phyloP scores from a whole-genome alignment of 2,329 filamentous ascomycete genomes.

The Aureobasidium sp. region DNA sequence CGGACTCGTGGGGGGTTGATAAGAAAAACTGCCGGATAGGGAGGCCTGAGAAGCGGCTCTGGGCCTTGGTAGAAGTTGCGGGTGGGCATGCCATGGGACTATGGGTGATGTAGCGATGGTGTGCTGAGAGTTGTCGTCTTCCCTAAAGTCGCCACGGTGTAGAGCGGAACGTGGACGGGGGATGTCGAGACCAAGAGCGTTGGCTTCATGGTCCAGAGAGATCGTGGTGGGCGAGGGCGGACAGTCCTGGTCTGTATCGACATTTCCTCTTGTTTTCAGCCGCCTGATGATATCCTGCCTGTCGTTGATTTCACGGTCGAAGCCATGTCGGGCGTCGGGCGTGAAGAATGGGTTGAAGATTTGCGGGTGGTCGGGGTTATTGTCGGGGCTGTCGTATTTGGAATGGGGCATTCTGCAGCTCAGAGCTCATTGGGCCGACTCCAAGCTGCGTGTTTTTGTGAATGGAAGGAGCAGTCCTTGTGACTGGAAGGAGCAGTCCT shows the following conservation, averaged over 20 bases:
- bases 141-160: conserved; percentile 55
- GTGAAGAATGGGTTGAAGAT: conserved; percentile 33
- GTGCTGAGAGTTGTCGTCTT: conserved; percentile 33
- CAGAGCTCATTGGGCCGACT: conserved; percentile 4
- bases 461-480: no score
- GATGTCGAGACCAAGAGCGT: conserved; percentile 47
- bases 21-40: conserved; percentile 70
- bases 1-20: conserved; percentile 86
- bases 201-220: background rate
- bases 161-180: conserved; percentile 72
- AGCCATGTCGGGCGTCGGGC: conserved; percentile 27
- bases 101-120: conserved; percentile 46
- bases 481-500: no score
- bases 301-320: conserved; percentile 37
- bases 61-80: conserved; percentile 32
- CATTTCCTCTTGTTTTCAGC: conserved; percentile 53
- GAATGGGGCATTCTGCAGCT: conserved; percentile 16
- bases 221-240: background rate
- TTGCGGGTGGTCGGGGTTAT: background rate
- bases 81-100: conserved; percentile 43
- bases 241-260: background rate
- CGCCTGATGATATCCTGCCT: conserved; percentile 75
- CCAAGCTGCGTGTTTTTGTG: background rate
- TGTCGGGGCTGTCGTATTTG: conserved; percentile 12
- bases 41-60: conserved; percentile 53